Base-by-base conservation (phyloP, 306 rosid genomes). In the Phaseolus lunatus region DNA sequence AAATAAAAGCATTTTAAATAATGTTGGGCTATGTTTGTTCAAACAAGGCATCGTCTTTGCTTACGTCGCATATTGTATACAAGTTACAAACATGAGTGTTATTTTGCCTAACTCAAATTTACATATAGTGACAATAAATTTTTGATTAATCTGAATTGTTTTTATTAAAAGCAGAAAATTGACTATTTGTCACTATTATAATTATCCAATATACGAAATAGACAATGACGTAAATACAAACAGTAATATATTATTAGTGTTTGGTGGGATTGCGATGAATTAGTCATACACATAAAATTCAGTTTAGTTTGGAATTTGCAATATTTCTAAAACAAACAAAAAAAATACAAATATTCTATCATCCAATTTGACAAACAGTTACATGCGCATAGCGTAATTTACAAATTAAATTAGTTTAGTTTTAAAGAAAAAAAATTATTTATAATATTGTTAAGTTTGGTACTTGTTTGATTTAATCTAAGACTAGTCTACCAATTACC, bases 171-270 rank as follows among this genome's bases (percentile, higher is more conserved):
- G 9, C 44, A 69, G 13, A 47, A 47, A 27, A 41, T 0, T 26
- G 2, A 19, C 20, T 45, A 14, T 31, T 24, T 15, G 10, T 29
- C 53, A 20, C 37, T 27, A 1, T 78, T 9, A 31, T 33, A 48
- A 14, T 20, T 44, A 3, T 31, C 31, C 37, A 58, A 27, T 53
- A 2, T 9, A 15, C 69, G 70, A 78, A 44, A 44, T 29, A 78
- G 57, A 70, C 82, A 44, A 14, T 78, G 76, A 69, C 76, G 70
- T 70, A 19, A 7, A 15, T 26, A 44, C 12, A 5, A 5, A 26
- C 1, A 3, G 24, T 45, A 19, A 52, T 7, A 31, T 19, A 19
- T 39, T 3, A 2, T 35, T 16, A 35, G 48, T 64, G 49, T 31
- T 33, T 8, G 6, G 5, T 27, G 13, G 41, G 66, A 27, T 59